phyloP scores from a whole-genome alignment of 768 basidiomycete genomes.

The Termitomyces heimii region DNA sequence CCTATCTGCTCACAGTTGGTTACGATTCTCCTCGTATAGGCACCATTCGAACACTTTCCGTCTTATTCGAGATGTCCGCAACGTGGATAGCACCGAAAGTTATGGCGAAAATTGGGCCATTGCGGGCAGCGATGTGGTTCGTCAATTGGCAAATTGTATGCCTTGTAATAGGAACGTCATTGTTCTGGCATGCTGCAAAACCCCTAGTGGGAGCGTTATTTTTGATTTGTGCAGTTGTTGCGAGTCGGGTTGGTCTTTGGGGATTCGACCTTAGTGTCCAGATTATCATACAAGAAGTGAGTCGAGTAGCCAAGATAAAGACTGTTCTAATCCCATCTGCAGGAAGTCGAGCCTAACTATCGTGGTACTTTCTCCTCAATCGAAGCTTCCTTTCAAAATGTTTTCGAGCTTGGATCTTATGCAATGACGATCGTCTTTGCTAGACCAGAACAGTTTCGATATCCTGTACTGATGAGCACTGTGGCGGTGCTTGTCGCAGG shows the following conservation, averaged over 20 bases:
- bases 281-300: constrained; percentile 21
- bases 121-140: constrained; percentile 24
- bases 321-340: neutral
- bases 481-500: constrained; percentile 12
- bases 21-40: constrained; percentile 18
- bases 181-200: constrained; percentile 10
- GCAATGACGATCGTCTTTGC: constrained; percentile 18
- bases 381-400: constrained; percentile 22
- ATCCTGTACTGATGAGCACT: constrained; percentile 17
- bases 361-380: constrained; percentile 21
- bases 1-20: constrained; percentile 19
- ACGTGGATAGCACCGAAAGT: constrained; percentile 21
- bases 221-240: constrained; percentile 16
- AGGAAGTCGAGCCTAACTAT: constrained; percentile 16
- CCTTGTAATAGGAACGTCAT: constrained; percentile 11
- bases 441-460: constrained; percentile 21
- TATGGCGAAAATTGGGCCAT: constrained; percentile 17
- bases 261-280: constrained; percentile 24
- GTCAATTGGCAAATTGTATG: constrained; percentile 22
- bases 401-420: constrained; percentile 20
- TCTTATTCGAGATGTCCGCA: constrained; percentile 20
- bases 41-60: constrained; percentile 16
- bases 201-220: constrained; percentile 12
- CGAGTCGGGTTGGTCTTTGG: constrained; percentile 24
- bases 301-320: neutral